Evolutionary conservation across 768 basidiomycete species (phyloP), one percentile per base, ranked within the genome.

Genomic region (Boletus subparvulus): DNA sequence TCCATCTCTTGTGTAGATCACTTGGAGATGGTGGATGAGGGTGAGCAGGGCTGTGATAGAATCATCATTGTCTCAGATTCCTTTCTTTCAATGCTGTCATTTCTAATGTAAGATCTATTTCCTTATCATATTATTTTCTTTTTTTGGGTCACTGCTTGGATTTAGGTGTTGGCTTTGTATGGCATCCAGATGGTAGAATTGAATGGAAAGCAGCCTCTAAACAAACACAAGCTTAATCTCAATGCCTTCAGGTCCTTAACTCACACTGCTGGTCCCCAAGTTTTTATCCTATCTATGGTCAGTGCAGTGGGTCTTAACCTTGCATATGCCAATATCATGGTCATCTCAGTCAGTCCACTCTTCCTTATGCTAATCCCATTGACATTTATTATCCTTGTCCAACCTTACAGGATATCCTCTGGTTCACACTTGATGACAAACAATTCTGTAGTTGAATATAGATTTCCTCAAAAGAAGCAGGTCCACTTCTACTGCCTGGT

Each of bases 401-500:
- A n/a, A n/a, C n/a, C n/a, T n/a, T n/a, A n/a, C 4, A 59, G 54
- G 49, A 55, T 6, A 55, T 40, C 0, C 8, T 37, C 1, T 56
- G 58, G 58, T 56, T 50, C 0, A 40, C 55, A 1, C 17, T 56
- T 0, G 62, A 67, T 0, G 66, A 69, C 19, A 39, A 48, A 19
- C 69, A 70, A 39, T 44, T 69, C 3, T 45, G 37, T 0, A 66
- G 66, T 0, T 37, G 58, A 0, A 2, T 63, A 53, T 28, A 39
- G 61, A 0, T 54, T 24, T 5, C 60, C 60, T 0, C 65, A 69
- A 17, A 32, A 42, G 3, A 69, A 69, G 32, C 28, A 19, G 0
- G 69, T 70, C 1, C 56, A 55, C 30, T 50, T 68, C 53, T 70
- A 69, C 26, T 37, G 60, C 0, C 39, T 66, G 0, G 35, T 70